Conservation (phyloP, 2,329 filamentous ascomycete genomes). For the Metarhizium rileyi region DNA sequence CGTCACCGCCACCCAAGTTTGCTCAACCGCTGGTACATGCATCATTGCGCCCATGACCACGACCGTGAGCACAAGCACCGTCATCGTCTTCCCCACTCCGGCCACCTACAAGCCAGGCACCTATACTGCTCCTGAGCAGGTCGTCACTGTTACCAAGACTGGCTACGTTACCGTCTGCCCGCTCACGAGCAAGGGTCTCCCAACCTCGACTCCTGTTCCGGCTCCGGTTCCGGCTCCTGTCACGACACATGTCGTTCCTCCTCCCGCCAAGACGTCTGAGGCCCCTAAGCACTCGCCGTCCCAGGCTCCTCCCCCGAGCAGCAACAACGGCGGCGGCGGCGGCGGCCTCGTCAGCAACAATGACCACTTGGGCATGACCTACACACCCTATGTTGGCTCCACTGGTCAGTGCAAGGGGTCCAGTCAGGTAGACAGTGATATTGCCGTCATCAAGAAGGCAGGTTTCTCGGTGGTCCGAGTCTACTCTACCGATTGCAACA, state of each 20-base stretch:
- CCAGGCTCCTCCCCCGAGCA: constrained; percentile 9
- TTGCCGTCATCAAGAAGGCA: constrained; percentile 49
- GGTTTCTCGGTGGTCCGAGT: constrained; percentile 68
- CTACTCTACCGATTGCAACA: constrained; percentile 87
- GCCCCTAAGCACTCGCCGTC: not conserved
- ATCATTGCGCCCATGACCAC: constrained; percentile 62
- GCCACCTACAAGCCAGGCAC: constrained; percentile 58
- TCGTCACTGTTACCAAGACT: constrained; percentile 60
- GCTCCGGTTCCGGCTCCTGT: constrained; percentile 18
- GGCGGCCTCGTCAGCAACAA: constrained; percentile 30
- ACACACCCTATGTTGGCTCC: constrained; percentile 59
- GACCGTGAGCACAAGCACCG: constrained; percentile 41
- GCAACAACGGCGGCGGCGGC: constrained; percentile 14
- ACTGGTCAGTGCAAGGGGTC: constrained; percentile 56
- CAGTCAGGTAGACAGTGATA: constrained; percentile 47
- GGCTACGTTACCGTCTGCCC: constrained; percentile 63
- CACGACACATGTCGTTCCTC: constrained; percentile 9
- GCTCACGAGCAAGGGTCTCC: constrained; percentile 38
- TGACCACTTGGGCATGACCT: constrained; percentile 65
- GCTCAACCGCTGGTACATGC: constrained; percentile 65
- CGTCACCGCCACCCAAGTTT: constrained; percentile 61
- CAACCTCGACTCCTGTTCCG: constrained; percentile 21
- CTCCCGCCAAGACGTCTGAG: not conserved
- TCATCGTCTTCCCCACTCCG: constrained; percentile 55
- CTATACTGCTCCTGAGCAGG: constrained; percentile 59